phyloP scores from a whole-genome alignment of 768 basidiomycete genomes.

The Cystofilobasidium bisporidii region DNA sequence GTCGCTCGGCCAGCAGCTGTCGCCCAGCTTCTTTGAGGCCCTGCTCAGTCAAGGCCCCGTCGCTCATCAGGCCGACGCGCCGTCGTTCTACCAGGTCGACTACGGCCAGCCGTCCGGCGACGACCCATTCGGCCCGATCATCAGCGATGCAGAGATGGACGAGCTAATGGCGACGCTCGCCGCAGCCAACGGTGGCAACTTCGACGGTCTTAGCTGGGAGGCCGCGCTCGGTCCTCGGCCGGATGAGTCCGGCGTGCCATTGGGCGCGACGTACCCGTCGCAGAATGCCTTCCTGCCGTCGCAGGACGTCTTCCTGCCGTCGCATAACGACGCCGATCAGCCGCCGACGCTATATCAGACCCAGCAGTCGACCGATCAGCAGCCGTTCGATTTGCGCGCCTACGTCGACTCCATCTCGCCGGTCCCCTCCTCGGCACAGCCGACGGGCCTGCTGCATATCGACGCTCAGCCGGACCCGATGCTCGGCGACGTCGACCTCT shows the following conservation, averaged over 20 bases:
- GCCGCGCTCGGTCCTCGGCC: neutral
- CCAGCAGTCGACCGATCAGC: too few relatives aligned
- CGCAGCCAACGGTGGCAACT: neutral
- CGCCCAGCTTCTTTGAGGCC: neutral
- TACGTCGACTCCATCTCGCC: neutral
- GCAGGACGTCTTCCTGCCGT: too few relatives aligned
- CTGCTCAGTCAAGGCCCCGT: neutral
- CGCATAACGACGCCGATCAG: too few relatives aligned
- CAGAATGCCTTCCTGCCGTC: too few relatives aligned
- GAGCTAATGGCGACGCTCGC: constrained; percentile 1
- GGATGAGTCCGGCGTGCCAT: too few relatives aligned
- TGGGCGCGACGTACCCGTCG: too few relatives aligned
- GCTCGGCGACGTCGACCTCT: too few relatives aligned
- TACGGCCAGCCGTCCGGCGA: neutral
- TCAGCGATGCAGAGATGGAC: neutral
- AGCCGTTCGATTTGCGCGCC: neutral
- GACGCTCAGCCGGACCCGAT: too few relatives aligned
- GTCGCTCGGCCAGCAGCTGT: neutral
- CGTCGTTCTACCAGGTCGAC: neutral
- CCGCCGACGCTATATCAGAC: too few relatives aligned
- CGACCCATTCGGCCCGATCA: neutral
- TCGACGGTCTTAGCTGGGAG: neutral
- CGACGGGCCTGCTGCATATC: too few relatives aligned
- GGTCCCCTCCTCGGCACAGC: too few relatives aligned
- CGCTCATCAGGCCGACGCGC: neutral